Conservation (phyloP, 345 rosid genomes). For the Bretschneidera sinensis region DNA sequence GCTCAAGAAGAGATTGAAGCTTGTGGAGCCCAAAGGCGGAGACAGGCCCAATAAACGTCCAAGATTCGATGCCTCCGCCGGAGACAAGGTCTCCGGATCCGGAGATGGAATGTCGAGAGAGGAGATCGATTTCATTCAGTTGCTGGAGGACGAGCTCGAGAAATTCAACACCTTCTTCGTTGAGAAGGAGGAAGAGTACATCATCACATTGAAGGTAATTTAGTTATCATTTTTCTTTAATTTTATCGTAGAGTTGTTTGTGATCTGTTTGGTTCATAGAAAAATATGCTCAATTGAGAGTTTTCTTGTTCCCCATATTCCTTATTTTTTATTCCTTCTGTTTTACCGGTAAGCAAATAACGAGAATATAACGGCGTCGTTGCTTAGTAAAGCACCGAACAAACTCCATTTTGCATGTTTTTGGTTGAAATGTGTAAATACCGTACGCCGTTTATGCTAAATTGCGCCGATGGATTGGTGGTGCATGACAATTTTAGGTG, state of each 20-base stretch:
- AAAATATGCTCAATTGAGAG: neutral
- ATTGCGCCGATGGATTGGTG: too few species aligned
- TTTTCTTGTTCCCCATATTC: neutral
- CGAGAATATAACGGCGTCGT: neutral
- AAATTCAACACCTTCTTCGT: constrained; percentile 88
- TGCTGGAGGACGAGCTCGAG: constrained; percentile 82
- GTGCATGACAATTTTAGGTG: too few species aligned
- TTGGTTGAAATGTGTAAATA: too few species aligned
- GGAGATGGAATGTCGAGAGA: constrained; percentile 49
- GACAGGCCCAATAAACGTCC: constrained; percentile 54
- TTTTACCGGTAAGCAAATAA: constrained; percentile 10
- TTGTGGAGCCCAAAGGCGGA: constrained; percentile 43
- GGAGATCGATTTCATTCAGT: constrained; percentile 60
- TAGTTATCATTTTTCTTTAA: neutral
- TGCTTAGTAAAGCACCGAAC: too few species aligned
- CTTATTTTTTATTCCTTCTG: neutral
- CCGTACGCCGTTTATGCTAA: neutral
- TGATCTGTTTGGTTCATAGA: constrained; percentile 9
- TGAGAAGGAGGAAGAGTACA: constrained; percentile 94
- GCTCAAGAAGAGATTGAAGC: constrained; percentile 80
- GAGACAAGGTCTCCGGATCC: constrained; percentile 17
- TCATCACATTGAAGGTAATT: constrained; percentile 81
- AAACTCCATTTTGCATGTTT: too few species aligned
- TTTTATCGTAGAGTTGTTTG: neutral
- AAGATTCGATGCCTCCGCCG: constrained; percentile 29